Evolutionary conservation across 768 basidiomycete genomes (phyloP).

Genomic region (Galerina marginata): DNA sequence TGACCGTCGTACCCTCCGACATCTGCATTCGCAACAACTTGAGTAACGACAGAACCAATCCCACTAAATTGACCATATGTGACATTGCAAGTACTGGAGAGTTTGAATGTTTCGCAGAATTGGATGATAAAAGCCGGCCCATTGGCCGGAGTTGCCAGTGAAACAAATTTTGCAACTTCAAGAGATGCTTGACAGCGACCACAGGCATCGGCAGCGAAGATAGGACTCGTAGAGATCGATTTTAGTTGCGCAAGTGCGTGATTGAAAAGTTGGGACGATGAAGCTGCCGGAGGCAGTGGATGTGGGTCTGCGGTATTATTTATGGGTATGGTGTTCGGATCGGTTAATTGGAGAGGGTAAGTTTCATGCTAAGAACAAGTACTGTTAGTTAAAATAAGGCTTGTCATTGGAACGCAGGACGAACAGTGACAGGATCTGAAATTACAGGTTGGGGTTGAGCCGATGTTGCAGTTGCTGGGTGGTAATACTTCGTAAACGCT

Average conservation of each 20-base stretch:
- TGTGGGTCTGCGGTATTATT: conserved; percentile 68
- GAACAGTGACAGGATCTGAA: conserved; percentile 71
- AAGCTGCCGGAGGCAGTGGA: conserved; percentile 63
- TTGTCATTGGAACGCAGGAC: conserved; percentile 5
- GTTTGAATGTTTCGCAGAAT: conserved; percentile 62
- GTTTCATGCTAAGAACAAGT: conserved; percentile 49
- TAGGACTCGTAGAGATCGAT: conserved; percentile 58
- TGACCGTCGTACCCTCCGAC: conserved; percentile 77
- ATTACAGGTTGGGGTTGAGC: conserved; percentile 80
- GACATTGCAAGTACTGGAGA: conserved; percentile 54
- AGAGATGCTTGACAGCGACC: conserved; percentile 64
- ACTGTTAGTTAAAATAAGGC: neutral
- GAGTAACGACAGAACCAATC: conserved; percentile 67
- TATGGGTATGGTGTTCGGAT: conserved; percentile 63
- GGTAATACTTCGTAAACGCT: conserved; percentile 69
- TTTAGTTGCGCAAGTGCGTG: conserved; percentile 61
- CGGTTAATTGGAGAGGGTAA: conserved; percentile 67
- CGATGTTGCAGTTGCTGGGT: conserved; percentile 72
- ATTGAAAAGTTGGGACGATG: conserved; percentile 48
- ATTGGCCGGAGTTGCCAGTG: conserved; percentile 64
- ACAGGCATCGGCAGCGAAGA: conserved; percentile 60
- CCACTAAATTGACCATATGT: conserved; percentile 48
- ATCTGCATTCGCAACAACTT: conserved; percentile 74
- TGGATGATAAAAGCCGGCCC: conserved; percentile 61
- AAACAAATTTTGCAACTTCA: conserved; percentile 68